phyloP scores from a whole-genome alignment of 83 land plant species.

The Picea abies region DNA sequence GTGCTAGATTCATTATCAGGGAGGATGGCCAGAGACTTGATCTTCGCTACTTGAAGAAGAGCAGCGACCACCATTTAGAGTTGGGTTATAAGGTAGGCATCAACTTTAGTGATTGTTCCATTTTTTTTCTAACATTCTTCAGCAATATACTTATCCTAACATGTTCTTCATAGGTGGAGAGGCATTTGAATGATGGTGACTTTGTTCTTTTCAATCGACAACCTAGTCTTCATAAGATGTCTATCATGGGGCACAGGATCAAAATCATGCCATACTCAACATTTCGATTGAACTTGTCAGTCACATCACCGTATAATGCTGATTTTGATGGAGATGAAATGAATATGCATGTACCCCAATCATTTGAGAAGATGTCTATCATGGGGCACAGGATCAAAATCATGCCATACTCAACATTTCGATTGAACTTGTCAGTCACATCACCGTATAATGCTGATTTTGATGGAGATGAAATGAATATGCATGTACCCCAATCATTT shows the following conservation, averaged over 20 bases:
- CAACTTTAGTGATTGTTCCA: no score
- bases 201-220: constrained; percentile 98
- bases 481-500: constrained; percentile 99
- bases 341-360: no score
- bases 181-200: constrained; percentile 97
- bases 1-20: constrained; percentile 95
- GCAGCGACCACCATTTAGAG: constrained; percentile 91
- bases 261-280: no score
- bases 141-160: no score
- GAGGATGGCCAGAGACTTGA: constrained; percentile 98
- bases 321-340: no score
- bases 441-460: constrained; percentile 99
- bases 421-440: constrained; percentile 94
- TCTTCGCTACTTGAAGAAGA: constrained; percentile 93
- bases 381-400: constrained; percentile 99
- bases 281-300: no score
- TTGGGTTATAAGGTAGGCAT: constrained; percentile 85
- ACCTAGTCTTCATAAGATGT: constrained; percentile 99
- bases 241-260: no score
- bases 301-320: no score
- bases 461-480: constrained; percentile 99
- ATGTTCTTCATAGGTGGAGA: constrained; percentile 71
- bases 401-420: constrained; percentile 99
- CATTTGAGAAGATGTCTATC: constrained; percentile 99
- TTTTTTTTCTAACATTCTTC: no score